Conservation (phyloP, 495 filamentous ascomycete genomes). For the Neurospora discreta region DNA sequence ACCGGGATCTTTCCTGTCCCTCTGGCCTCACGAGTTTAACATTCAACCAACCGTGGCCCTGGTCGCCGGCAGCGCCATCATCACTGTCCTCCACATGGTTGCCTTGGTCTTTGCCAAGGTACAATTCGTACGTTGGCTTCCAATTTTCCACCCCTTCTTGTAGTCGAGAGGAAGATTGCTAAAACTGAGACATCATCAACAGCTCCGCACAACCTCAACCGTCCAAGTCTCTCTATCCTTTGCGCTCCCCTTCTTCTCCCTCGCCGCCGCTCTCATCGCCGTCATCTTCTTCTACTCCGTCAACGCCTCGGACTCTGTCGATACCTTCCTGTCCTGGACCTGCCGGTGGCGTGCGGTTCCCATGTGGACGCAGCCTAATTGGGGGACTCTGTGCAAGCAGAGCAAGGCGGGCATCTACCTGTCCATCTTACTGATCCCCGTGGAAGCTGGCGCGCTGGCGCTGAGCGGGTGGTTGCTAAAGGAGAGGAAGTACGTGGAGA, state of each 20-base stretch:
- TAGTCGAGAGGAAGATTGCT: background rate
- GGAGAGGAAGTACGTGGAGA: slow-evolving; percentile 25
- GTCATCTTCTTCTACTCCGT: slow-evolving; percentile 43
- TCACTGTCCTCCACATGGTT: slow-evolving; percentile 30
- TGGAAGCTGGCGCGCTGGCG: slow-evolving; percentile 32
- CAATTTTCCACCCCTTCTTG: background rate
- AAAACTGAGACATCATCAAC: background rate
- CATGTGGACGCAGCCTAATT: slow-evolving; percentile 37
- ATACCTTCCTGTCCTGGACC: slow-evolving; percentile 43
- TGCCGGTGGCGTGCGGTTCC: slow-evolving; percentile 39
- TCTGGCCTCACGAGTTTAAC: slow-evolving; percentile 44
- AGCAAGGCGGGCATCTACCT: slow-evolving; percentile 38
- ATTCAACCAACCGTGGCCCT: slow-evolving; percentile 39
- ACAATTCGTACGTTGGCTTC: slow-evolving; percentile 20
- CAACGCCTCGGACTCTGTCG: slow-evolving; percentile 34
- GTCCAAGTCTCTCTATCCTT: slow-evolving; percentile 30
- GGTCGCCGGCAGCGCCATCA: slow-evolving; percentile 33
- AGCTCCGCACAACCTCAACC: slow-evolving; percentile 32
- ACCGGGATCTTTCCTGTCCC: slow-evolving; percentile 27
- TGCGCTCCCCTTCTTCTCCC: slow-evolving; percentile 28
- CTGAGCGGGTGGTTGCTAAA: slow-evolving; percentile 28
- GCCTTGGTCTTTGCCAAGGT: slow-evolving; percentile 33
- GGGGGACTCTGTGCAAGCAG: slow-evolving; percentile 38
- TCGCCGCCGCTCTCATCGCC: slow-evolving; percentile 37
- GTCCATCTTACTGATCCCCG: slow-evolving; percentile 39